These are phyloP conservation scores for Colletotrichum sp. DNA, from an alignment of 2,329 filamentous ascomycete species.

Conservation along the genomic window DNA sequence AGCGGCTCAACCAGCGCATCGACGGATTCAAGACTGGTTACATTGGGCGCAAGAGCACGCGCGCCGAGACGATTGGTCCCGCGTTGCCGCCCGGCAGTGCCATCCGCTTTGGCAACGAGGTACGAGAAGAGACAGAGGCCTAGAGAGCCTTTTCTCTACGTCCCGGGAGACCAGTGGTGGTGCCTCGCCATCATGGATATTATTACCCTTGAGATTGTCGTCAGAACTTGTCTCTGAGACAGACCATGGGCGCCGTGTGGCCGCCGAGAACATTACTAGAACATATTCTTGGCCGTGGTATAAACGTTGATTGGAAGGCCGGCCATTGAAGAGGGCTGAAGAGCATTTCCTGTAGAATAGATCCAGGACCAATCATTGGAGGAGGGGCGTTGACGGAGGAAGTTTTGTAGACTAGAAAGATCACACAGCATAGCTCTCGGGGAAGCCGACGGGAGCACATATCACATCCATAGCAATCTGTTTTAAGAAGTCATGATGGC, in stretches of 20 bases:
- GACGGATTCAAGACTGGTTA: slow-evolving; percentile 43
- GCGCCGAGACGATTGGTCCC: slow-evolving; percentile 48
- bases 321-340: not conserved
- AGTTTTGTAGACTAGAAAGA: not conserved
- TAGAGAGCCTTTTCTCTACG: not conserved
- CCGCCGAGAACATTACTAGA: not conserved
- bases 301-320: not conserved
- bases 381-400: not conserved
- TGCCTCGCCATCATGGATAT: not conserved
- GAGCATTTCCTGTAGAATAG: not conserved
- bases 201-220: not conserved
- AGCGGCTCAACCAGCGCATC: slow-evolving; percentile 59
- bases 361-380: not conserved
- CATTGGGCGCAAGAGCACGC: slow-evolving; percentile 44
- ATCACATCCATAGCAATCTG: not conserved
- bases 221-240: not conserved
- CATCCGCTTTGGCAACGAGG: slow-evolving; percentile 33
- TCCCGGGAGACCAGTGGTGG: not conserved
- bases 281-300: not conserved
- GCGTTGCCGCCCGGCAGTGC: slow-evolving; percentile 40
- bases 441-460: not conserved
- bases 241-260: not conserved
- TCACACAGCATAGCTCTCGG: not conserved
- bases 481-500: not conserved
- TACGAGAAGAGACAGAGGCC: slow-evolving; percentile 35